Percentiles rank a stretch among this genome's conserved stretches.
These are phyloP conservation scores for Pisolithus tinctorius DNA, from an alignment of 768 basidiomycete genomes.

Conservation along the genomic window DNA sequence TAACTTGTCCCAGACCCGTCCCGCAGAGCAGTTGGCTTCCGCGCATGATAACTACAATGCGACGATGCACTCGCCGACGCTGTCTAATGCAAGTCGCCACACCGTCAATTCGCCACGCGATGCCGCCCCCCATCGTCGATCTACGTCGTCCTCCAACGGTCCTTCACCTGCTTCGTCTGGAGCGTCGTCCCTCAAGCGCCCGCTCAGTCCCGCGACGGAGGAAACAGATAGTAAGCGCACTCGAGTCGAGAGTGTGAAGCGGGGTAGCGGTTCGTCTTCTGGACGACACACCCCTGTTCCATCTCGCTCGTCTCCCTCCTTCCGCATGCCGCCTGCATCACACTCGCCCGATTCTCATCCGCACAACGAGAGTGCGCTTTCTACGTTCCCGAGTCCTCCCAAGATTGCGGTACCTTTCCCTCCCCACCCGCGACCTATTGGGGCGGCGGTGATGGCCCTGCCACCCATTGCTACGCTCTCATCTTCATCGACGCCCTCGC, in stretches of 20 bases:
- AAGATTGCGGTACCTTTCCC: conserved; percentile 57
- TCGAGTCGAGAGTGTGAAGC: conserved; percentile 47
- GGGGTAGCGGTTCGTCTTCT: conserved; percentile 45
- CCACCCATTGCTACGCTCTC: conserved; percentile 69
- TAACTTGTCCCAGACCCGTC: conserved; percentile 46
- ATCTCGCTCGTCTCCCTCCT: conserved; percentile 65
- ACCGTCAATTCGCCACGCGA: conserved; percentile 37
- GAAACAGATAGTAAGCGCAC: conserved; percentile 60
- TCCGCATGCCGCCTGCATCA: conserved; percentile 63
- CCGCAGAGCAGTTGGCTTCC: conserved; percentile 24
- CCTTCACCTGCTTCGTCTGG: conserved; percentile 55
- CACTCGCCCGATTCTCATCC: conserved; percentile 66
- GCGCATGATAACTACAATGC: conserved; percentile 24
- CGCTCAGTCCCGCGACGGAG: conserved; percentile 61
- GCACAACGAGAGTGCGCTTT: conserved; percentile 18
- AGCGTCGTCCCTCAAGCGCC: conserved; percentile 50
- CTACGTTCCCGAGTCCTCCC: conserved; percentile 40
- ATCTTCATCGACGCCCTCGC: conserved; percentile 53
- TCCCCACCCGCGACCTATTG: conserved; percentile 70
- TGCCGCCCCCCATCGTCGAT: conserved; percentile 50
- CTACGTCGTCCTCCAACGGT: conserved; percentile 58
- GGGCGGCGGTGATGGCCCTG: conserved; percentile 49
- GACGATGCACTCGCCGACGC: conserved; percentile 44
- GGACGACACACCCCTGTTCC: conserved; percentile 53
- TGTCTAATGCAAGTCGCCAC: conserved; percentile 52